Evolutionary conservation across 768 basidiomycete genomes (phyloP).

Genomic region (Agrocybe chaxingu): DNA sequence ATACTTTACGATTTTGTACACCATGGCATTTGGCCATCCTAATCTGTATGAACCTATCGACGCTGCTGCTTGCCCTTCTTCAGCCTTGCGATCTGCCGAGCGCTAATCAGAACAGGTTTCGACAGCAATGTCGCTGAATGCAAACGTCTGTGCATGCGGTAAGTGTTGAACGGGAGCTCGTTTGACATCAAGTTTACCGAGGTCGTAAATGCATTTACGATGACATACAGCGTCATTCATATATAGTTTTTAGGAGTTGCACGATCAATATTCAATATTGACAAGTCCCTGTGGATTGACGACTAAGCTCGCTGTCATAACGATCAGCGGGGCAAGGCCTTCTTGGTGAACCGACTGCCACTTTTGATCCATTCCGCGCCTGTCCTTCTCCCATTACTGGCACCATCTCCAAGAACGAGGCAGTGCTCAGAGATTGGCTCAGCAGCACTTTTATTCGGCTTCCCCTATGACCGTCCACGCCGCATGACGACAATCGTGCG

Average conservation of each 20-base stretch:
- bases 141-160: neutral
- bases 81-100: too few species aligned
- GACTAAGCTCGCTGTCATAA: constrained; percentile 17
- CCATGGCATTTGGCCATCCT: too few species aligned
- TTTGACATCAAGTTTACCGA: neutral
- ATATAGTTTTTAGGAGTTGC: constrained; percentile 5
- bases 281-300: constrained; percentile 15
- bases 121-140: too few species aligned
- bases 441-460: too few species aligned
- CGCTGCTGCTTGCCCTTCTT: too few species aligned
- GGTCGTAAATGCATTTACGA: neutral
- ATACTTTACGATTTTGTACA: neutral
- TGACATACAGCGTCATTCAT: neutral
- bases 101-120: too few species aligned
- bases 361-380: constrained; percentile 14
- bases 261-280: constrained; percentile 6
- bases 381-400: too few species aligned
- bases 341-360: constrained; percentile 15
- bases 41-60: too few species aligned
- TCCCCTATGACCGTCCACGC: too few species aligned
- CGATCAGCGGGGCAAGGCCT: constrained; percentile 15
- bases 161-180: neutral
- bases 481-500: too few species aligned
- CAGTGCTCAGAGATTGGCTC: too few species aligned
- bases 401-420: too few species aligned